Evolutionary conservation across 108 stramenopile genomes (phyloP).

Genomic region (Conticribra guillardii): DNA sequence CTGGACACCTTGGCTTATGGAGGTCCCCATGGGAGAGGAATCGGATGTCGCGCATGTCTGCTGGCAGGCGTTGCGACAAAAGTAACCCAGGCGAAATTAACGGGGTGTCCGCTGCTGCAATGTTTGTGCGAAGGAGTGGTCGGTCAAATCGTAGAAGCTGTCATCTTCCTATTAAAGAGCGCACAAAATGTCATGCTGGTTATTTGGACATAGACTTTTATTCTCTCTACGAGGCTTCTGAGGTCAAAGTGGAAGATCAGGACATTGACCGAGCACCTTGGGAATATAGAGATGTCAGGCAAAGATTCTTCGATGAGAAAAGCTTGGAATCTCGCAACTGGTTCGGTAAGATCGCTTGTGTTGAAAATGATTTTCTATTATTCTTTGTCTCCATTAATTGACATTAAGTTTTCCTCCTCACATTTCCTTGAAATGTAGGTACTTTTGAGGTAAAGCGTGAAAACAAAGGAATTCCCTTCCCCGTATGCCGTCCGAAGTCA

Average conservation of each 20-base stretch:
- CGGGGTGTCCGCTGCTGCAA: conserved; percentile 27
- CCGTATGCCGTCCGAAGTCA: conserved; percentile 69
- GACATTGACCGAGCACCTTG: conserved; percentile 68
- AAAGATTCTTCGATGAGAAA: conserved; percentile 76
- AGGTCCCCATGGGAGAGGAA: conserved; percentile 44
- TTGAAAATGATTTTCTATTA: neutral
- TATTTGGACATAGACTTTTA: conserved; percentile 71
- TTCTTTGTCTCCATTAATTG: neutral
- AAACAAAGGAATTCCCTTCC: conserved; percentile 63
- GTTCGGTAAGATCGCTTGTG: conserved; percentile 58
- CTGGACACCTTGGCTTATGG: conserved; percentile 32
- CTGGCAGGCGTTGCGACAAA: neutral
- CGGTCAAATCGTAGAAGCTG: conserved; percentile 15
- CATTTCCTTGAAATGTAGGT: conserved; percentile 4
- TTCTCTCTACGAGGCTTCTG: conserved; percentile 72
- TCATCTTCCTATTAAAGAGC: conserved; percentile 31
- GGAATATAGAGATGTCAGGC: conserved; percentile 80
- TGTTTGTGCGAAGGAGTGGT: conserved; percentile 15
- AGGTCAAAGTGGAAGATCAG: conserved; percentile 34
- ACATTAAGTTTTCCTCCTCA: neutral
- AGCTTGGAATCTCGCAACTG: conserved; percentile 80
- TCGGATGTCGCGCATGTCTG: neutral
- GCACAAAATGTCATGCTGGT: conserved; percentile 64
- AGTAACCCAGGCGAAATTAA: conserved; percentile 9
- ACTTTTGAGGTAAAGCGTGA: conserved; percentile 44